Evolutionary conservation across 768 basidiomycete species (phyloP).

Genomic region (Daedaleopsis sinensis): DNA sequence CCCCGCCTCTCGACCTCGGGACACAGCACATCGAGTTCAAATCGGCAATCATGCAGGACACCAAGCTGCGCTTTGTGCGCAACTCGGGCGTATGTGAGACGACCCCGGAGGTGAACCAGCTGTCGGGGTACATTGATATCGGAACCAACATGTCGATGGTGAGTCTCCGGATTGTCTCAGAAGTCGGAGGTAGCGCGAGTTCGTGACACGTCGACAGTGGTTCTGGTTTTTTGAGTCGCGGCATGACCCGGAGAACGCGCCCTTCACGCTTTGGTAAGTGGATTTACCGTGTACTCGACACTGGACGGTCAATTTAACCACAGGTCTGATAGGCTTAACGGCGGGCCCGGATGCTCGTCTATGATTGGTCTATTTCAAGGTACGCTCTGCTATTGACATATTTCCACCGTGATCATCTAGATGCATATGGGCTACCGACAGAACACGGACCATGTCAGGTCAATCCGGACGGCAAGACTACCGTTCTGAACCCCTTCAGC

Average conservation of each 20-base stretch:
- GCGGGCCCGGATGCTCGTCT: slow-evolving; percentile 42
- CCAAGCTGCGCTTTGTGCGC: slow-evolving; percentile 48
- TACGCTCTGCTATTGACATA: slow-evolving; percentile 10
- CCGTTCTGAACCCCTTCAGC: slow-evolving; percentile 62
- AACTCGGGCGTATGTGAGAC: slow-evolving; percentile 71
- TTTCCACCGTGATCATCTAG: too few relatives aligned
- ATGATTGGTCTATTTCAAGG: slow-evolving; percentile 70
- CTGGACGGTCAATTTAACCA: background rate
- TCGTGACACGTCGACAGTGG: slow-evolving; percentile 44
- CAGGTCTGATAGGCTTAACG: slow-evolving; percentile 28
- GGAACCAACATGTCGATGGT: slow-evolving; percentile 63
- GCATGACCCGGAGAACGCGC: slow-evolving; percentile 58
- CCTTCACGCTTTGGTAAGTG: slow-evolving; percentile 63
- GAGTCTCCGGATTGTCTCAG: background rate
- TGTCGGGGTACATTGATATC: slow-evolving; percentile 65
- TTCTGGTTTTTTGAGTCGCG: slow-evolving; percentile 78
- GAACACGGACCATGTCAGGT: slow-evolving; percentile 70
- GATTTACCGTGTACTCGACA: too few relatives aligned
- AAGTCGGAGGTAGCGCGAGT: too few relatives aligned
- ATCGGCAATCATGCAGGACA: slow-evolving; percentile 25
- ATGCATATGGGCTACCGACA: slow-evolving; percentile 18
- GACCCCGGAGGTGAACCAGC: slow-evolving; percentile 58
- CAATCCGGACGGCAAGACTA: slow-evolving; percentile 53
- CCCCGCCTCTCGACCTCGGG: background rate
- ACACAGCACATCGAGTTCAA: slow-evolving; percentile 15